Evolutionary conservation across 768 basidiomycete species (phyloP).

Genomic region (Panaeolus cyanescens): DNA sequence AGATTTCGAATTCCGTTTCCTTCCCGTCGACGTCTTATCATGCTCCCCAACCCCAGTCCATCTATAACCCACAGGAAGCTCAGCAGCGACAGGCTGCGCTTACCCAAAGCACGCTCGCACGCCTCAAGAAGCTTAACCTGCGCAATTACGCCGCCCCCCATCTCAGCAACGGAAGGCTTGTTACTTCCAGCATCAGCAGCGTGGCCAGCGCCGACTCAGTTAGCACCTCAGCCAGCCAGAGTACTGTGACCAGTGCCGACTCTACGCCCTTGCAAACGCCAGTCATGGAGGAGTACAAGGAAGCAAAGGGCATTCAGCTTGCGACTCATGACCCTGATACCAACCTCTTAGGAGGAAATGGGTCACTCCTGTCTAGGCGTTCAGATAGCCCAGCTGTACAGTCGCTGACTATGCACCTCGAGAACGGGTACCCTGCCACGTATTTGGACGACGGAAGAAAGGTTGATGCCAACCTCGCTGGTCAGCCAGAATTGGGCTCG

Average conservation of each 20-base stretch:
- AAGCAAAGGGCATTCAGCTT: neutral
- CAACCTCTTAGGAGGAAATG: no score
- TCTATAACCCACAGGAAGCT: slow-evolving; percentile 9
- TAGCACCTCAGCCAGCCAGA: slow-evolving; percentile 6
- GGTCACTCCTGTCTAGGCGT: no score
- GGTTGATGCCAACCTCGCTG: neutral
- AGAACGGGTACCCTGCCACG: neutral
- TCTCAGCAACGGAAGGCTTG: neutral
- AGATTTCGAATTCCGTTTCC: slow-evolving; percentile 9
- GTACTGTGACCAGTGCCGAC: slow-evolving; percentile 11
- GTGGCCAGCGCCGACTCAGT: neutral
- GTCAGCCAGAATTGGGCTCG: slow-evolving; percentile 22
- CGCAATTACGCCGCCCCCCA: slow-evolving; percentile 52
- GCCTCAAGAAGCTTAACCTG: slow-evolving; percentile 42
- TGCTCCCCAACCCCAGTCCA: slow-evolving; percentile 2
- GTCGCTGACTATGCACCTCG: slow-evolving; percentile 11
- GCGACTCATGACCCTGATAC: neutral
- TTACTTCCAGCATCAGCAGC: neutral
- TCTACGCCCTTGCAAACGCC: slow-evolving; percentile 25
- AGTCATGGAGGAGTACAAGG: neutral
- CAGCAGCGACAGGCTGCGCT: slow-evolving; percentile 23
- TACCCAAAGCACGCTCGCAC: slow-evolving; percentile 33
- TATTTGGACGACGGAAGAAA: neutral
- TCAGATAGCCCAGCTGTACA: no score
- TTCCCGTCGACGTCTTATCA: slow-evolving; percentile 6